Evolutionary conservation across 2,329 filamentous ascomycete species (phyloP), one percentile per base, ranked within the genome.

Genomic region (Beauveria caledonica): DNA sequence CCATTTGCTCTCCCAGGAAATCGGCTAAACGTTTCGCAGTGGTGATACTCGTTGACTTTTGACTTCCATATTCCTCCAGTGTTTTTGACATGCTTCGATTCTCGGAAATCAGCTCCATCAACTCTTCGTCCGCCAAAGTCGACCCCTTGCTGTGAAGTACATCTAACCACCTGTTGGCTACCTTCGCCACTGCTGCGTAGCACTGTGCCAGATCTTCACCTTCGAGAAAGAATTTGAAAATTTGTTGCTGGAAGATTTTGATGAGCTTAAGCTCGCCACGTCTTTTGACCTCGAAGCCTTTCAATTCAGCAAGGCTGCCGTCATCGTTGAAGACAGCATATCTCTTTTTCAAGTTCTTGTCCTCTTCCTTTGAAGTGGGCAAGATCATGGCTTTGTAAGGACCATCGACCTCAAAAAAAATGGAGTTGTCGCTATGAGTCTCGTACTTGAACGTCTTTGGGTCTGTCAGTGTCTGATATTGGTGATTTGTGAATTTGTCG

Each of bases 301-400:
- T 99, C 70, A 99, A 74, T 71, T 99, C 94, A 15, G 94, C 94
- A 57, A 99, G 80, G 72, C 88, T 96, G 44, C 95, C 94, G 68
- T 99, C 94, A 63, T 97, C 90, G 69, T 99, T 99, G 83, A 99
- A 99, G 4, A 99, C 94, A 45, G 95, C 94, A 71, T 99, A 99
- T 70, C 94, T 86, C 77, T 99, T 99, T 79, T 99, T 99, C 82
- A 99, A 80, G 74, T 99, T 99, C 79, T 97, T 99, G 77, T 97
- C 93, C 73, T 97, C 94, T 72, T 99, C 94, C 71, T 99, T 97
- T 0, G 93, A 97, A 0, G 94, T 97, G 2, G 94, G 94, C 64
- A 99, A 74, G 63, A 99, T 87, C 94, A 99, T 99, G 64, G 94
- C 94, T 72, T 85, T 92, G 80, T 99, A 99, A 0, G 94, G 94